Base-by-base conservation (phyloP, 345 rosid genomes). In the Populus simonii region DNA sequence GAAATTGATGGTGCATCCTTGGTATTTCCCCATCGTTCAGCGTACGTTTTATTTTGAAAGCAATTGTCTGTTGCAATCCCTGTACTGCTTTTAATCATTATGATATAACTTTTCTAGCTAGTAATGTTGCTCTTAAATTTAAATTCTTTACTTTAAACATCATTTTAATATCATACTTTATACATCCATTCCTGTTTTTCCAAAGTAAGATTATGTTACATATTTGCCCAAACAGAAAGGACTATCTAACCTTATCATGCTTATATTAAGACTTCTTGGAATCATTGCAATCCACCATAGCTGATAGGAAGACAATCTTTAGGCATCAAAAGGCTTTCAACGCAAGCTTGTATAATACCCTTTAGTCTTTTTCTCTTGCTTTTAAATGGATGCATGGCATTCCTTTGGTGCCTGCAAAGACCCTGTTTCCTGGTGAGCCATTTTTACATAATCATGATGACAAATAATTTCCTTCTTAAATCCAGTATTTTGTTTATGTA, bases 11-110 rank as follows among this genome's bases (percentile, higher is more conserved):
- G 86, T 80, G 69, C 85, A 62, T 79, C 84, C 18, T 76, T 87
- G 73, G 86, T 92, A 63, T 93, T 96, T 88, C 88, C 93, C 76
- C 88, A 73, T 47, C 92, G 87, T 76, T 84, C 96, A 45, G 74
- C 90, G 99, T 96, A 93, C 74, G 99, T 86, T 75, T 78, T 74
- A 27, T n/a, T 71, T 33, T 29, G 2, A 35, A 27, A 68, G 55
- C 31, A 49, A 61, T 2, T 61, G 22, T 62, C n/a, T 33, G 22
- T 53, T 63, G 35, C 41, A 57, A 67, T 57, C 51, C 31, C 39
- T 25, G 59, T 23, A 31, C 31, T 70, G 55, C n/a, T 31, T 39
- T 9, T n/a, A n/a, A 57, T 57, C 63, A 10, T n/a, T 10, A n/a
- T 57, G 63, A 57, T 12, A 22, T 57, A 57, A n/a, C 8, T 57